Base-by-base conservation (phyloP, 169 alveolate genomes). In the Neospora caninum region DNA sequence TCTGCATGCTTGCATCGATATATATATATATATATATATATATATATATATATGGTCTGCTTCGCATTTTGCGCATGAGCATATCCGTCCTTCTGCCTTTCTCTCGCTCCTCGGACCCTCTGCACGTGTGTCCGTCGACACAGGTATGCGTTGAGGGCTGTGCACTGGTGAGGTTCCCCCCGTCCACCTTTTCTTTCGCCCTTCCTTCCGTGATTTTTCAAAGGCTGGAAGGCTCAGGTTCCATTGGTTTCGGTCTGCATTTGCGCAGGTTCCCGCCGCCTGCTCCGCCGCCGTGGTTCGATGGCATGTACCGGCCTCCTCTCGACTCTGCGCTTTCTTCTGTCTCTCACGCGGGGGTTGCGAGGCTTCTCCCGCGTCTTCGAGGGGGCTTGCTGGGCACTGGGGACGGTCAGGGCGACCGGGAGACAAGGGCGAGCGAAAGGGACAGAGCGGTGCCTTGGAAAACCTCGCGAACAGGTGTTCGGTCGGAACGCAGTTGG, bases 231-330 rank as follows among this genome's bases (percentile, higher is more conserved):
- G n/a, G n/a, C n/a, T n/a, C n/a, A n/a, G n/a, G n/a, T n/a, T n/a
- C n/a, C n/a, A 13, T 22, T 27, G 9, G 0, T n/a, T 34, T n/a
- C 20, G 4, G 9, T 18, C n/a, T 64, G 10, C 86, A 4, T 16
- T 9, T n/a, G 27, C 45, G 39, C 86, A 78, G 86, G 86, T 78
- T 36, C 45, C 39, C 42, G 20, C 86, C 86, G 39, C 86, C 43
- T 4, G 22, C 45, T 43, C 86, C 86, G 45, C 86, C 86, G 22
- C 45, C 86, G 27, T n/a, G 86, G 86, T 78, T 78, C 86, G 86
- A 78, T 25, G 86, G 86, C 45, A 29, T 64, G n/a, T 64, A 64
- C 20, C 25, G 73, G n/a, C 73, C 73, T 16, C 73, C 73, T 64
- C n/a, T 27, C n/a, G 34, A 9, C 73, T 29, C 73, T 16, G 25